Percentiles rank a stretch among this genome's conserved stretches.
Conservation (phyloP, 192 early-diverging fungal genomes). For the Rhizophagus clarus region DNA sequence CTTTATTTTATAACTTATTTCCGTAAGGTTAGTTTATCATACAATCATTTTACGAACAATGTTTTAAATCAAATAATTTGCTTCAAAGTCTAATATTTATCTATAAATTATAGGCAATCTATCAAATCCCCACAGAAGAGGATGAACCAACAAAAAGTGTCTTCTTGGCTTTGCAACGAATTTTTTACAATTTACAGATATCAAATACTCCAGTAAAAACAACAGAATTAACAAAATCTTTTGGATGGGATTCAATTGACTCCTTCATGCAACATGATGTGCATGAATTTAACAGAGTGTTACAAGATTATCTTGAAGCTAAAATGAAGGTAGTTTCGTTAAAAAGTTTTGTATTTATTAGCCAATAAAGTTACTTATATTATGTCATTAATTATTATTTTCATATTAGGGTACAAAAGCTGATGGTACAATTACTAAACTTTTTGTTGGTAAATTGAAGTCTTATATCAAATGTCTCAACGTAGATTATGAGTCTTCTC, state of each 20-base stretch:
- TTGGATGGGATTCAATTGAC: slow-evolving; percentile 97
- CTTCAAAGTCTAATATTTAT: not conserved
- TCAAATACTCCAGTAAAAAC: slow-evolving; percentile 78
- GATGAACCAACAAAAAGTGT: slow-evolving; percentile 90
- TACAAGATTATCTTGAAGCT: slow-evolving; percentile 96
- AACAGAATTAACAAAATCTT: slow-evolving; percentile 93
- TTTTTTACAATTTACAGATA: slow-evolving; percentile 90
- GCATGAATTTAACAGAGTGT: slow-evolving; percentile 95
- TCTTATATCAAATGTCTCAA: slow-evolving; percentile 95
- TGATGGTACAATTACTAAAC: slow-evolving; percentile 85
- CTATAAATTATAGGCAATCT: slow-evolving; percentile 58
- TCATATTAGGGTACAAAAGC: slow-evolving; percentile 70
- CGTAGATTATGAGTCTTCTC: slow-evolving; percentile 92
- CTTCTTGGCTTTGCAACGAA: slow-evolving; percentile 87
- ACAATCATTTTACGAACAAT: not conserved
- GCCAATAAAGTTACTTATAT: not conserved
- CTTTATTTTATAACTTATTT: slow-evolving; percentile 94
- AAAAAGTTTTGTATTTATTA: not conserved
- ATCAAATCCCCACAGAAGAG: slow-evolving; percentile 87
- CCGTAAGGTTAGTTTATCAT: slow-evolving; percentile 53
- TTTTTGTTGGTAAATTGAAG: slow-evolving; percentile 99
- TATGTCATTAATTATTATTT: too few species aligned
- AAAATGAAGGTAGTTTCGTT: slow-evolving; percentile 86
- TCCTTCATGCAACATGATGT: slow-evolving; percentile 98
- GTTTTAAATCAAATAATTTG: not conserved